phyloP scores from a whole-genome alignment of 345 rosid genomes.

The Corchorus olitorius region DNA sequence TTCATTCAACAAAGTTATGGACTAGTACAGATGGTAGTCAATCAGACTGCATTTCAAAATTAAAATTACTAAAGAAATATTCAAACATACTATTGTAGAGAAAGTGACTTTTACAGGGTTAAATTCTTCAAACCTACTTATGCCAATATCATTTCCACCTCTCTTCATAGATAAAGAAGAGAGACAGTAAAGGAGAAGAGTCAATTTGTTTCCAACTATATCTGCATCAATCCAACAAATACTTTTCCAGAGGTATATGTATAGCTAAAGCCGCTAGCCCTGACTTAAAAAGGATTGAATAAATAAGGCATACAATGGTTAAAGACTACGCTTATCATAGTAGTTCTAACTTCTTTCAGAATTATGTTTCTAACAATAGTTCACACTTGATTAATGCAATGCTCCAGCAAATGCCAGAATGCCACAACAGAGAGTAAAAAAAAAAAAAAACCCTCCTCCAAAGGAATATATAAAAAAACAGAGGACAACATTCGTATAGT shows the following conservation, averaged over 20 bases:
- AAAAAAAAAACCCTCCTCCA: neutral
- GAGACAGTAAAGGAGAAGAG: neutral
- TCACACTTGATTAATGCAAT: neutral
- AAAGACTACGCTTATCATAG: too few relatives aligned
- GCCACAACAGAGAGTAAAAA: neutral
- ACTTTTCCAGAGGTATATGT: neutral
- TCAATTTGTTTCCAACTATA: neutral
- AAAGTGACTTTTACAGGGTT: neutral
- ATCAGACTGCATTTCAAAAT: constrained; percentile 9
- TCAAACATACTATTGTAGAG: neutral
- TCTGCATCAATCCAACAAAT: neutral
- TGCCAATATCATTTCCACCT: neutral
- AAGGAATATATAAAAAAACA: neutral
- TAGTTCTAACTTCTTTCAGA: too few relatives aligned
- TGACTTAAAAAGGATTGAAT: neutral
- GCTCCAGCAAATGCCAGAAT: neutral
- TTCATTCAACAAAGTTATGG: constrained; percentile 25
- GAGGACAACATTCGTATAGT: neutral
- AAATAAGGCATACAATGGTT: too few relatives aligned
- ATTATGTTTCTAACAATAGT: neutral
- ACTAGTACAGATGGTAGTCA: neutral
- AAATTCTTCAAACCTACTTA: neutral
- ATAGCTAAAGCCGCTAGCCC: neutral
- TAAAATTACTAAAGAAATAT: constrained; percentile 3
- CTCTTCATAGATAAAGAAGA: neutral